Evolutionary conservation across 2,329 filamentous ascomycete species (phyloP), one percentile per base, ranked within the genome.

Genomic region (Aspergillus uvarum): DNA sequence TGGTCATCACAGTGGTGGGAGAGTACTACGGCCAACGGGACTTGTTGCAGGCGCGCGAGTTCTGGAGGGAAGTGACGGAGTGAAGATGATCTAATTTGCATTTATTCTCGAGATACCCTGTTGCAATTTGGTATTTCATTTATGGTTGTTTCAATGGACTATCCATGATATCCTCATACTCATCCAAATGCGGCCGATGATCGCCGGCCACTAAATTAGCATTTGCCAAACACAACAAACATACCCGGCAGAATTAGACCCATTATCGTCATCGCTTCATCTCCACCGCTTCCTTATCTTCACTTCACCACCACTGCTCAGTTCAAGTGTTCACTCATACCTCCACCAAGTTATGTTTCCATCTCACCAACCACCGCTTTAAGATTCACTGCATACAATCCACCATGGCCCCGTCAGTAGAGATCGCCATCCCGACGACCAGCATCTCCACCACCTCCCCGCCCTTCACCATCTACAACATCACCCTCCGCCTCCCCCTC

Each of bases 11-110:
- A 0, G 83, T 97, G 38, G 88, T 90, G 51, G 93, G 92, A 68
- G 92, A 96, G 76, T 87, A 90, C 65, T 98, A 93, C 76, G 92
- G 94, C 1, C 94, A 98, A 77, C 83, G 89, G 65, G 94, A 98
- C 75, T 77, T 97, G 63, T 82, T 97, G 52, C 87, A 90, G 68
- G 90, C 88, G 63, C 85, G 92, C 59, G 85, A 89, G 60, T 60
- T 76, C 19, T 86, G 84, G 82, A 64, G 70, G 38, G 69, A 68
- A 26, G 44, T n/a, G 26, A 22, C n/a, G 42, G 54, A 58, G 5
- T 42, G 21, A 31, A 35, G 14, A 3, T 54, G 56, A 29, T 47
- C 48, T 11, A 49, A 44, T n/a, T 7, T 50, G n/a, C 32, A 35
- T 12, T 16, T 16, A n/a, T 44, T 12, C 11, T 42, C 44, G 19